Evolutionary conservation across 164 flowering plant species (phyloP).

Genomic region (Magnolia sinica): DNA sequence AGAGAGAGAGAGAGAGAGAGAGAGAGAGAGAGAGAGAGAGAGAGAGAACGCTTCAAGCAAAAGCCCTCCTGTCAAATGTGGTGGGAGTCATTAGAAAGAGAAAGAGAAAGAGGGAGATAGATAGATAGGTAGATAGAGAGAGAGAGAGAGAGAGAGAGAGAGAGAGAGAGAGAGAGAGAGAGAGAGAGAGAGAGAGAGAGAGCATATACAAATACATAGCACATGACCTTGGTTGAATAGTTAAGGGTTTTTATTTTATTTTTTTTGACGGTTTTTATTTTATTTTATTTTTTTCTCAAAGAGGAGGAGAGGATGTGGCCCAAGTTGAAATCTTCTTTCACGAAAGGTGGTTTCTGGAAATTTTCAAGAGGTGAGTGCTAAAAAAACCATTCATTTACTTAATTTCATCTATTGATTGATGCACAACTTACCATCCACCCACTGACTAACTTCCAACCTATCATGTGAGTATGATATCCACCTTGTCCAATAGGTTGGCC

Average conservation of each 20-base stretch:
- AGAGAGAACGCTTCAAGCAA: not conserved
- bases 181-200: not conserved
- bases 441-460: too few species aligned
- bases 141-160: not conserved
- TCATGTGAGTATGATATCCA: too few species aligned
- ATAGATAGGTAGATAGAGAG: not conserved
- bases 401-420: not conserved
- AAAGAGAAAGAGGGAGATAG: not conserved
- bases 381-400: not conserved
- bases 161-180: not conserved
- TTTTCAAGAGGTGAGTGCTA: conserved; percentile 3
- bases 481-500: too few species aligned
- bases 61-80: too few species aligned
- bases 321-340: conserved; percentile 4
- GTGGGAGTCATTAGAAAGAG: not conserved
- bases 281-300: not conserved
- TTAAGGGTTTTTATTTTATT: not conserved
- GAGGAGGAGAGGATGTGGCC: conserved; percentile 3
- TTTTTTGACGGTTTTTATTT: not conserved
- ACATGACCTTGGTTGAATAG: not conserved
- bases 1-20: not conserved
- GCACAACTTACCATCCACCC: too few species aligned
- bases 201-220: not conserved
- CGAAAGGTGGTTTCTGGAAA: not conserved
- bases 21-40: not conserved